Percentiles rank a stretch among this genome's conserved stretches.
Conservation (phyloP, 2,329 filamentous ascomycete species). For the Macrophomina tecta region DNA sequence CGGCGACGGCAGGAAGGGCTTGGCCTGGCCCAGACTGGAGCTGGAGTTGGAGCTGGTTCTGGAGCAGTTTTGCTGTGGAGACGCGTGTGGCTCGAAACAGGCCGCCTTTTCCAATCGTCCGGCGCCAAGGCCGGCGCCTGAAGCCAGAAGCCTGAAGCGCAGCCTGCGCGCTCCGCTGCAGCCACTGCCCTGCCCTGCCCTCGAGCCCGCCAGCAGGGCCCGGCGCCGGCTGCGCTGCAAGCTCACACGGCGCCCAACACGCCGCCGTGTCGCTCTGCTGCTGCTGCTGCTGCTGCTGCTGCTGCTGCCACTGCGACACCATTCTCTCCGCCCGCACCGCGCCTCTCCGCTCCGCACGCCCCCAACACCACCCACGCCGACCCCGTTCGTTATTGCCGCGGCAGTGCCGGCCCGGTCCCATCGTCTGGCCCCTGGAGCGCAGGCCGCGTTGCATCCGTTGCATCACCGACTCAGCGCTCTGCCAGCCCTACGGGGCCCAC, state of each 20-base stretch:
- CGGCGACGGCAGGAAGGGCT: neutral
- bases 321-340: conserved; percentile 13
- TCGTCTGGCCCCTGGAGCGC: conserved; percentile 28
- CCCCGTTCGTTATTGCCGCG: conserved; percentile 29
- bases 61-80: neutral
- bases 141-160: conserved; percentile 1
- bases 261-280: neutral
- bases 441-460: conserved; percentile 30
- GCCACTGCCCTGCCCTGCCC: conserved; percentile 3
- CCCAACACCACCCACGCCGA: conserved; percentile 28
- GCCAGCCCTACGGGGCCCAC: conserved; percentile 32
- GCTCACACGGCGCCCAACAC: conserved; percentile 3
- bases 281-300: neutral
- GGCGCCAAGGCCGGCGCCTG: conserved; percentile 11
- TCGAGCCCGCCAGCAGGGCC: neutral
- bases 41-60: too few relatives aligned
- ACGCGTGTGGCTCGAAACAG: conserved; percentile 12
- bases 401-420: conserved; percentile 25
- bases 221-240: neutral
- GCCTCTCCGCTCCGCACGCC: conserved; percentile 28
- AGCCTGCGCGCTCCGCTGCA: neutral
- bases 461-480: conserved; percentile 29
- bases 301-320: conserved; percentile 2
- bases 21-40: too few relatives aligned
- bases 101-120: conserved; percentile 9